Conservation (phyloP, 1,284 basidiomycete genomes). For the Ustilago vetiveriae region DNA sequence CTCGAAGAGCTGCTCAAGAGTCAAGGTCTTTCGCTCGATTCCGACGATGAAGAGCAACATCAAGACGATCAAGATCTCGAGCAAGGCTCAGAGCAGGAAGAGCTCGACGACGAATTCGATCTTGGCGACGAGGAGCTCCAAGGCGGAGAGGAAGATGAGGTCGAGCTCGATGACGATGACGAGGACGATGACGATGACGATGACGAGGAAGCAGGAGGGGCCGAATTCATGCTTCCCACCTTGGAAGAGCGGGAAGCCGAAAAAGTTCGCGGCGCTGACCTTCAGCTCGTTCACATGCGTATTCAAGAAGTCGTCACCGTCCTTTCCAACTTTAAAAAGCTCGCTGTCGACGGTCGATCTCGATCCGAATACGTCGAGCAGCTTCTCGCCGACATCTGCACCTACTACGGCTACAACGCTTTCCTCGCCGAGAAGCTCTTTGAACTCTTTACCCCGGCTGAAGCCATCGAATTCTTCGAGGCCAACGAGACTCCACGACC, state of each 20-base stretch:
- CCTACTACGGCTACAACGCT: conserved; percentile 96
- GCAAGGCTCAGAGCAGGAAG: conserved; percentile 50
- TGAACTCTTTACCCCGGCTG: conserved; percentile 88
- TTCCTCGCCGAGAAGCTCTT: conserved; percentile 95
- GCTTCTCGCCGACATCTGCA: conserved; percentile 75
- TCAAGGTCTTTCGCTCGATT: conserved; percentile 59
- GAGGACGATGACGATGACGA: conserved; percentile 66
- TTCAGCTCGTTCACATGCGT: conserved; percentile 84
- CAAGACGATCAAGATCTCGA: conserved; percentile 29
- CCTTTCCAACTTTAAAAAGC: conserved; percentile 68
- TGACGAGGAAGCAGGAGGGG: conserved; percentile 68
- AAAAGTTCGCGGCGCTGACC: conserved; percentile 71
- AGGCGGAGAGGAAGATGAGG: conserved; percentile 45
- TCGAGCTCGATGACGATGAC: conserved; percentile 21
- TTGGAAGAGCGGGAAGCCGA: conserved; percentile 83
- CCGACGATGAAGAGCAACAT: conserved; percentile 43
- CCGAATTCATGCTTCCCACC: conserved; percentile 79
- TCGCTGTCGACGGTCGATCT: conserved; percentile 74
- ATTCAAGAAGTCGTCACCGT: conserved; percentile 88
- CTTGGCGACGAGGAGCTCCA: conserved; percentile 32
- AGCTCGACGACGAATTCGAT: conserved; percentile 51
- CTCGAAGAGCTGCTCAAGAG: conserved; percentile 65
- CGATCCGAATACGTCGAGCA: conserved; percentile 85
- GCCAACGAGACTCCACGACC: conserved; percentile 95
- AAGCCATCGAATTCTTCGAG: conserved; percentile 95